Evolutionary conservation across 2,329 filamentous ascomycete species (phyloP), one percentile per base, ranked within the genome.

Genomic region (Hymenoscyphus repandus): DNA sequence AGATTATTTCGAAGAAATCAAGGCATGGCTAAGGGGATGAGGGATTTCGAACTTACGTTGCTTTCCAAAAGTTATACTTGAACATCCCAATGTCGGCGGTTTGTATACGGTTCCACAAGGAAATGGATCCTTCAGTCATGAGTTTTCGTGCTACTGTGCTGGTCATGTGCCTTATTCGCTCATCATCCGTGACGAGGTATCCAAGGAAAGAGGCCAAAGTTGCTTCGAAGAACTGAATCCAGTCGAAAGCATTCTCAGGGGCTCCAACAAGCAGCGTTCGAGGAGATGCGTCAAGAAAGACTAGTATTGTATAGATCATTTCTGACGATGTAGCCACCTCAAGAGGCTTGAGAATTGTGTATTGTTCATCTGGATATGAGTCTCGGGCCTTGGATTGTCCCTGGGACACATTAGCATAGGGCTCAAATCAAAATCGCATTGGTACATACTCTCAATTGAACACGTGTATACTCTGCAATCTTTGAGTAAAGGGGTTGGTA

Each of bases 251-350:
- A 12, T 70, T 66, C 13, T 57, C 54, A 9, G 72, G 71, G 7
- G 69, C 62, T 12, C 68, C 70, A 48, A 71, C 66, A 46, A 78
- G 76, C 2, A 79, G 64, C 2, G 73, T 74, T 46, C 70, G 55
- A 47, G 80, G 77, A 1, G 75, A 79, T 5, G 75, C 73, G 55
- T 79, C 72, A 10, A 85, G 64, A 51, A 84, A 85, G 38, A 73
- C 70, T 10, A 85, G 68, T 46, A 83, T 79, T 52, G 73, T 74
- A 61, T 73, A 74, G 20, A 75, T 68, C 59, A 79, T 70, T 42
- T 68, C 66, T 18, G 69, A 65, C 18, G 70, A 71, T 3, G 68
- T 64, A n/a, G 66, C 57, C 37, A 67, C 60, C 49, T 74, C 73
- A 0, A 68, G 59, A 22, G 70, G 62, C 53, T 72, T 75, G 17